Evolutionary conservation across 2,329 filamentous ascomycete genomes (phyloP).

Genomic region (Aspergillus eucalypticola): DNA sequence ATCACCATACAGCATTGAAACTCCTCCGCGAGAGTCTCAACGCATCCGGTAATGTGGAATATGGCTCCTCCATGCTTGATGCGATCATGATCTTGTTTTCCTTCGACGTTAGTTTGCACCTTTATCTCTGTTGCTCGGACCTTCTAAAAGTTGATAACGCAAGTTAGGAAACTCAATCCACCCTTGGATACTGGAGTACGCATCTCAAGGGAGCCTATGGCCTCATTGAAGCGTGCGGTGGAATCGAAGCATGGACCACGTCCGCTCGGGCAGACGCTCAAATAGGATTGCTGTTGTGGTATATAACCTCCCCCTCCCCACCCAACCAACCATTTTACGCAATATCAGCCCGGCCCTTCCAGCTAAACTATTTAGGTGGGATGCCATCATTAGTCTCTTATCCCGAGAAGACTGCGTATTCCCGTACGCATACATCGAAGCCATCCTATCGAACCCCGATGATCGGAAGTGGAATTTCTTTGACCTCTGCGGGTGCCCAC

Average conservation of each 20-base stretch:
- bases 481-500: constrained; percentile 4
- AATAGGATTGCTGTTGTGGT: constrained; percentile 5
- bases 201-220: constrained; percentile 6
- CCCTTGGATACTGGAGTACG: neutral
- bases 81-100: constrained; percentile 2
- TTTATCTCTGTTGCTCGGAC: neutral
- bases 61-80: neutral
- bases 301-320: neutral
- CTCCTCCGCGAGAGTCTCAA: neutral
- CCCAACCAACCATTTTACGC: too few relatives aligned
- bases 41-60: neutral
- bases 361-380: constrained; percentile 1
- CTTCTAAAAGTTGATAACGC: neutral
- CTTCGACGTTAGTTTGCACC: constrained; percentile 1
- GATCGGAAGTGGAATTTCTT: constrained; percentile 1
- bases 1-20: constrained; percentile 5
- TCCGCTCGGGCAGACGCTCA: neutral
- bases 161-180: constrained; percentile 5
- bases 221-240: constrained; percentile 5
- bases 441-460: neutral
- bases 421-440: constrained; percentile 1
- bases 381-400: constrained; percentile 4
- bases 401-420: constrained; percentile 4
- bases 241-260: neutral
- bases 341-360: too few relatives aligned